Evolutionary conservation across 106 monocot species (phyloP).

Genomic region (Dactylorhiza incarnata): DNA sequence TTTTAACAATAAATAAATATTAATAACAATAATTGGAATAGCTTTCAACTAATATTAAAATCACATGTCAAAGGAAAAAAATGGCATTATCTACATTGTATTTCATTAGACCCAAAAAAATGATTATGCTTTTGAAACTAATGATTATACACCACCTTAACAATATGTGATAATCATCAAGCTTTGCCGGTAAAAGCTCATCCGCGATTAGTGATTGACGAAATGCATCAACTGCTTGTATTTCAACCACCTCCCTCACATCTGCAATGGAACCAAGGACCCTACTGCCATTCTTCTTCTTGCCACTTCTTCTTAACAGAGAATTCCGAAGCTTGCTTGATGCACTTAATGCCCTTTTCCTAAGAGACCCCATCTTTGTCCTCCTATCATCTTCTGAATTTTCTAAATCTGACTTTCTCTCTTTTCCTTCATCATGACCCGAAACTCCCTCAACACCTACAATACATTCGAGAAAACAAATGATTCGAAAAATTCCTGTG

Average conservation of each 20-base stretch:
- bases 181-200: constrained; percentile 58
- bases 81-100: not conserved
- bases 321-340: constrained; percentile 69
- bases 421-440: constrained; percentile 49
- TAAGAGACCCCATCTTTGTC: constrained; percentile 50
- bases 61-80: not conserved
- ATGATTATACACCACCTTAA: constrained; percentile 34
- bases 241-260: constrained; percentile 57
- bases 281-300: constrained; percentile 31
- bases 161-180: constrained; percentile 82
- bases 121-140: not conserved
- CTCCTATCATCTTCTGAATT: constrained; percentile 74
- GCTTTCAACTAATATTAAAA: not conserved
- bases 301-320: constrained; percentile 48
- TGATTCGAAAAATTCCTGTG: not conserved
- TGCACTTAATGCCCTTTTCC: constrained; percentile 68
- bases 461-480: not conserved
- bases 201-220: constrained; percentile 50
- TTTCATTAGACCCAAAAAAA: not conserved
- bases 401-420: constrained; percentile 60
- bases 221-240: constrained; percentile 71
- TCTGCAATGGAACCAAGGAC: constrained; percentile 57
- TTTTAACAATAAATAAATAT: not conserved
- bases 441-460: constrained; percentile 60
- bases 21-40: not conserved